Percentiles rank a stretch among this genome's conserved stretches.
Conservation (phyloP, 1,284 basidiomycete genomes). For the Amylostereum chailletii region DNA sequence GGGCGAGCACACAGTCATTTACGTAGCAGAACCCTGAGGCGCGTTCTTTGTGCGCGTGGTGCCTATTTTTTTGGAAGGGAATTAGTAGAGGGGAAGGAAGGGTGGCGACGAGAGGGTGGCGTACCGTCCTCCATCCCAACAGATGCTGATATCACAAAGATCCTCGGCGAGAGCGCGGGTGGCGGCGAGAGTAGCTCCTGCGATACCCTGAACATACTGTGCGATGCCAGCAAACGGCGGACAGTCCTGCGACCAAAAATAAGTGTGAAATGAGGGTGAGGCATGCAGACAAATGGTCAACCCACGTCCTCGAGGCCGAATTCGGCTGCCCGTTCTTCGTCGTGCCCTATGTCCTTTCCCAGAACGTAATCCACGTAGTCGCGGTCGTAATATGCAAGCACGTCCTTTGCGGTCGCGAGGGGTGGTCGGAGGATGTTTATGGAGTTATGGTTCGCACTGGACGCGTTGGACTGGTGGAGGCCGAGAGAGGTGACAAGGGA, state of each 20-base stretch:
- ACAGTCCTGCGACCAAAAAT: constrained; percentile 55
- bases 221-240: constrained; percentile 66
- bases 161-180: constrained; percentile 50
- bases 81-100: not conserved
- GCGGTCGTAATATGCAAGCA: constrained; percentile 46
- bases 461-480: constrained; percentile 30
- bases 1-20: constrained; percentile 80
- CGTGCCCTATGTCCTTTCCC: constrained; percentile 25
- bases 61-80: constrained; percentile 30
- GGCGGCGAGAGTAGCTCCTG: constrained; percentile 71
- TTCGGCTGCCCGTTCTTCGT: constrained; percentile 21
- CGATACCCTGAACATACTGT: constrained; percentile 64
- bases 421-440: constrained; percentile 44
- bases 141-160: constrained; percentile 58
- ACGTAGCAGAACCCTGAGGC: constrained; percentile 93
- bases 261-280: not conserved
- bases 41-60: constrained; percentile 65
- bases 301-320: constrained; percentile 66
- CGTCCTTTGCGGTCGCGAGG: constrained; percentile 40
- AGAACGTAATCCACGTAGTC: constrained; percentile 47
- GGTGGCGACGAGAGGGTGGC: constrained; percentile 7
- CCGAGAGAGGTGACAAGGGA: constrained; percentile 54
- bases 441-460: not conserved
- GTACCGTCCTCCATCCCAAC: constrained; percentile 80
- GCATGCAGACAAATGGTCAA: constrained; percentile 8